phyloP scores from a whole-genome alignment of 2,329 filamentous ascomycete species.

The Ascosphaera apis region DNA sequence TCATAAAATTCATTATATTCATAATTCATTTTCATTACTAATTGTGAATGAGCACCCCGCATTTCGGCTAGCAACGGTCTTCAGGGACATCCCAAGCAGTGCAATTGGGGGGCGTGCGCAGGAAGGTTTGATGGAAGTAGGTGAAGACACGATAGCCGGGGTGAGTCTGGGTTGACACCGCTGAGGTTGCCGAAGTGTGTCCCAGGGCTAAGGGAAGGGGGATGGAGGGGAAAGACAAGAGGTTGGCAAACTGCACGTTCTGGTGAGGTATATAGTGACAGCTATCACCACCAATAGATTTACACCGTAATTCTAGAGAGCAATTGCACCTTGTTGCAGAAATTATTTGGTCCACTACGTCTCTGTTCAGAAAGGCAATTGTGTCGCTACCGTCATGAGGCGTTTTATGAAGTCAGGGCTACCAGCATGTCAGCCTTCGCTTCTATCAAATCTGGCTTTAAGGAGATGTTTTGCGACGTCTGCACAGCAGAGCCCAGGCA shows the following conservation, averaged over 20 bases:
- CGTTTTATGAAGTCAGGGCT: not conserved
- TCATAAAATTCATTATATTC: no score
- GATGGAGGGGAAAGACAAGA: no score
- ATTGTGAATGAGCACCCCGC: not conserved
- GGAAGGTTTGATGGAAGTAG: not conserved
- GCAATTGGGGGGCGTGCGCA: not conserved
- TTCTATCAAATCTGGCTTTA: not conserved
- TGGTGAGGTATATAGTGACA: no score
- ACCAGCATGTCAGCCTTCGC: not conserved
- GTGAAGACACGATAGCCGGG: not conserved
- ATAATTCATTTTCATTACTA: no score
- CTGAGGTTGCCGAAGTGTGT: no score
- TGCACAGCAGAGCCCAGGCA: conserved; percentile 2
- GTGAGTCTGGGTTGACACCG: not conserved
- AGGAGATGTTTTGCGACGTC: not conserved
- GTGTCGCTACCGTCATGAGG: not conserved
- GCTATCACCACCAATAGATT: no score
- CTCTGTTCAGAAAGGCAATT: no score
- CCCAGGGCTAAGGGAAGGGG: no score
- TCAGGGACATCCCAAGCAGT: not conserved
- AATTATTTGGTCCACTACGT: no score
- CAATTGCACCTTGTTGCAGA: no score
- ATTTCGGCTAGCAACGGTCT: not conserved
- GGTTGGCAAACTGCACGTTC: no score
- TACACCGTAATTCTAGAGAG: no score